phyloP scores from a whole-genome alignment of 805 yeast species.

The Torulaspora delbrueckii region DNA sequence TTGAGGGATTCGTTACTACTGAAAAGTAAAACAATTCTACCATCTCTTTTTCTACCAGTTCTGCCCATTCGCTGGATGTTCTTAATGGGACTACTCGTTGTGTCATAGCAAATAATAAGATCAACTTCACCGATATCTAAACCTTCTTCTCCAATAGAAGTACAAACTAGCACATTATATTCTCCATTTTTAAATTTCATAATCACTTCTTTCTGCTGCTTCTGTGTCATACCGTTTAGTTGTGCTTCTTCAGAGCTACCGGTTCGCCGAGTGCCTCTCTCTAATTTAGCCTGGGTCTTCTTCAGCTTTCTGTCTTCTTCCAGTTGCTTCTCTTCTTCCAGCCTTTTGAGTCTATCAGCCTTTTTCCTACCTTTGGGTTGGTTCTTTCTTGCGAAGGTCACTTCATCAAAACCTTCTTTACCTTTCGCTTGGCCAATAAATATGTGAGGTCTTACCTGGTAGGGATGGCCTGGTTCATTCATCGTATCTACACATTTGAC shows the following conservation, averaged over 20 bases:
- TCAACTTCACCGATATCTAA: slow-evolving; percentile 98
- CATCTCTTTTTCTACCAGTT: slow-evolving; percentile 93
- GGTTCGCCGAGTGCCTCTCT: slow-evolving; percentile 40
- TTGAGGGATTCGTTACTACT: slow-evolving; percentile 74
- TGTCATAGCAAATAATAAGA: slow-evolving; percentile 84
- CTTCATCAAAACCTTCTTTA: slow-evolving; percentile 63
- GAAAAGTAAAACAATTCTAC: slow-evolving; percentile 69
- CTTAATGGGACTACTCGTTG: slow-evolving; percentile 89
- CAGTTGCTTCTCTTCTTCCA: slow-evolving; percentile 31
- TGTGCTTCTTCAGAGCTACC: slow-evolving; percentile 75
- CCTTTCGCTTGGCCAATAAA: slow-evolving; percentile 90
- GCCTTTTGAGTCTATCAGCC: slow-evolving; percentile 32
- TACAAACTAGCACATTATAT: slow-evolving; percentile 82
- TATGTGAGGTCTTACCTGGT: slow-evolving; percentile 60
- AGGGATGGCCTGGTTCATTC: slow-evolving; percentile 23
- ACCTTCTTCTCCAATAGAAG: slow-evolving; percentile 98
- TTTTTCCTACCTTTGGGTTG: slow-evolving; percentile 43
- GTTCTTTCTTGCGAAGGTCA: slow-evolving; percentile 41
- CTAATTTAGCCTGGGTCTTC: slow-evolving; percentile 33
- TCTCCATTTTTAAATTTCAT: slow-evolving; percentile 66
- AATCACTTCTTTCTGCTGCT: slow-evolving; percentile 74
- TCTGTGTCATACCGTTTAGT: slow-evolving; percentile 83
- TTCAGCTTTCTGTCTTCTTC: slow-evolving; percentile 33
- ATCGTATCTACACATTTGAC: slow-evolving; percentile 54
- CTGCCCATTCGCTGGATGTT: slow-evolving; percentile 96